Evolutionary conservation across 495 filamentous ascomycete species (phyloP), one percentile per base, ranked within the genome.

Genomic region (Tuber calosporum): DNA sequence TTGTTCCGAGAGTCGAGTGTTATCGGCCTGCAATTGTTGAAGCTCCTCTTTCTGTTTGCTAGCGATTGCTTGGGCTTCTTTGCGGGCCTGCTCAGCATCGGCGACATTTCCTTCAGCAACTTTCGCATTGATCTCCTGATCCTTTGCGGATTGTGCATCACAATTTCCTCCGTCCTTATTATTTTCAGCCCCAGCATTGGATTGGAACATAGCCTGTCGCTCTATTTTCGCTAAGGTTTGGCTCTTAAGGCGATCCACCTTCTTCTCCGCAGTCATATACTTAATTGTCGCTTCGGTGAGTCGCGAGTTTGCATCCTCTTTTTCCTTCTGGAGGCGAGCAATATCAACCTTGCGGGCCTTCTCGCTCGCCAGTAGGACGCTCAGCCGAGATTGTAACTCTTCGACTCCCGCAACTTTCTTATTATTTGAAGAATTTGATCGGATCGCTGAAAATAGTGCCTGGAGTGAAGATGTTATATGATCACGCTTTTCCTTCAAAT

Each of bases 201-300:
- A 86, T 75, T 83, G 87, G 30, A 85, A 86, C 73, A 94, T 88
- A 30, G 92, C 93, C 83, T 97, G 92, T 76, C 91, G 91, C 81
- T 98, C 96, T 72, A 98, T 84, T 80, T 96, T 97, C 71, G 91
- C 90, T n/a, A 97, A 92, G 67, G 94, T 92, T 68, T 90, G 83
- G 79, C 94, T 97, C 81, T 90, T 91, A 9, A 89, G 88, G 43
- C 95, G 89, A 82, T 99, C 95, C 22, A 97, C 86, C 82, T 92
- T 93, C 84, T 94, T 94, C 80, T 98, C 95, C 4, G 95, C 95
- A 73, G 93, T 90, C 87, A 97, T 92, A 77, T 96, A 97, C 71
- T 95, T 90, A 48, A 94, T 84, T 4, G 93, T 94, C 5, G 95
- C 94, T 70, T 86, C 88, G 75, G 97, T 93, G 17, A 97, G 85